These are phyloP conservation scores for Phialophora tarda DNA, from an alignment of 2,329 filamentous ascomycete genomes.

Conservation along the genomic window DNA sequence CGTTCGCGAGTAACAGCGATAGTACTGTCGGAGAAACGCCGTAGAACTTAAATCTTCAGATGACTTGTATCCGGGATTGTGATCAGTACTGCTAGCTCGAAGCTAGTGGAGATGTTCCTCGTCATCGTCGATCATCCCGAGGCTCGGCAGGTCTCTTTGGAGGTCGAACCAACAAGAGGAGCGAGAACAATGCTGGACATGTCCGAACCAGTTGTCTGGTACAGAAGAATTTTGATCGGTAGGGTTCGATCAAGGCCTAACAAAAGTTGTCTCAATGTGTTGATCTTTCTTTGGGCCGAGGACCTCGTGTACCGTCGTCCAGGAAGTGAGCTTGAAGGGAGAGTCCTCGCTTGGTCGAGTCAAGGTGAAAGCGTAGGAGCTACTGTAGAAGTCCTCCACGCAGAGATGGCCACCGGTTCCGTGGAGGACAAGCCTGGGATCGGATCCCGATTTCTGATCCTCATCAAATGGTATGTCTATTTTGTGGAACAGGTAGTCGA, in stretches of 20 bases:
- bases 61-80: neutral
- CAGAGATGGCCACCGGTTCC: constrained; percentile 53
- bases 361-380: constrained; percentile 51
- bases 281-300: constrained; percentile 54
- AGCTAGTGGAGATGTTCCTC: neutral
- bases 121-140: neutral
- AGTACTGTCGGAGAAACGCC: neutral
- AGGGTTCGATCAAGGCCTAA: constrained; percentile 24
- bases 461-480: constrained; percentile 41
- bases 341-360: constrained; percentile 40
- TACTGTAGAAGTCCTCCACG: constrained; percentile 55
- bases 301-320: constrained; percentile 54
- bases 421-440: constrained; percentile 40
- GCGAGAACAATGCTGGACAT: neutral
- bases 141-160: neutral
- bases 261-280: constrained; percentile 51
- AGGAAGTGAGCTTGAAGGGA: constrained; percentile 36
- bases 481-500: constrained; percentile 54
- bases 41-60: neutral
- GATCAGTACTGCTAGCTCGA: neutral
- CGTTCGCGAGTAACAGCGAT: neutral
- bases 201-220: neutral
- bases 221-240: neutral
- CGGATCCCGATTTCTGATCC: constrained; percentile 30
- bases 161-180: neutral